Conservation (phyloP, 202 grass and related monocot species). For the Setaria viridis region DNA sequence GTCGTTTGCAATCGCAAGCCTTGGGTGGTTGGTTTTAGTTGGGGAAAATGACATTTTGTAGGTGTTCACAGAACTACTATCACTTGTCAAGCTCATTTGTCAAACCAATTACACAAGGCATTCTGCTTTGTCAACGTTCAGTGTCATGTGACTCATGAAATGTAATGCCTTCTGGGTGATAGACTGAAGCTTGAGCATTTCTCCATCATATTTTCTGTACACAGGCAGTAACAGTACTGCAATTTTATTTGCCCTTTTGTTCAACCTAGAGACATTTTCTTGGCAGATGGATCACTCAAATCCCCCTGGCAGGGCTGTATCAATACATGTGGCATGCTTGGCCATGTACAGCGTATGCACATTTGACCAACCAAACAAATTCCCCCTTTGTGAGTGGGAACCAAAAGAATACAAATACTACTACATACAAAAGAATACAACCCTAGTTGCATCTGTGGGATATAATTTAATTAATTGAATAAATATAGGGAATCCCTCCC, state of each 20-base stretch:
- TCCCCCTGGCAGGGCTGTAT: slow-evolving; percentile 34
- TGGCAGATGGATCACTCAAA: slow-evolving; percentile 37
- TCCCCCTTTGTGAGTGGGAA: slow-evolving; percentile 18
- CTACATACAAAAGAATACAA: slow-evolving; percentile 44
- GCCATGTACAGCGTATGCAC: slow-evolving; percentile 64
- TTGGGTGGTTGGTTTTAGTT: not conserved
- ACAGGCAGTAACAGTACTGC: not conserved
- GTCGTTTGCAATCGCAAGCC: not conserved
- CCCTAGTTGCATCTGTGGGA: slow-evolving; percentile 36
- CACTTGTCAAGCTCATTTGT: not conserved
- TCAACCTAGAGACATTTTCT: slow-evolving; percentile 23
- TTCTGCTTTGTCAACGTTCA: not conserved
- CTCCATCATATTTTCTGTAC: not conserved
- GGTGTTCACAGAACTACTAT: not conserved
- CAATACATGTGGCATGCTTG: slow-evolving; percentile 39
- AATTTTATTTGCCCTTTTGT: slow-evolving; percentile 7
- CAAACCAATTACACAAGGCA: not conserved
- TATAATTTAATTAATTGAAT: slow-evolving; percentile 26
- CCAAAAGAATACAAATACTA: slow-evolving; percentile 42
- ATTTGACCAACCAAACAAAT: slow-evolving; percentile 44
- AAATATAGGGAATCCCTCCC: not conserved
- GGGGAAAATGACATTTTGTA: not conserved
- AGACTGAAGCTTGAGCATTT: slow-evolving; percentile 10
- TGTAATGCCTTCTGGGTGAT: not conserved
- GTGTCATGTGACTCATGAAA: not conserved